Conservation (phyloP, 108 stramenopile genomes). For the Skeletonema menzelii region DNA sequence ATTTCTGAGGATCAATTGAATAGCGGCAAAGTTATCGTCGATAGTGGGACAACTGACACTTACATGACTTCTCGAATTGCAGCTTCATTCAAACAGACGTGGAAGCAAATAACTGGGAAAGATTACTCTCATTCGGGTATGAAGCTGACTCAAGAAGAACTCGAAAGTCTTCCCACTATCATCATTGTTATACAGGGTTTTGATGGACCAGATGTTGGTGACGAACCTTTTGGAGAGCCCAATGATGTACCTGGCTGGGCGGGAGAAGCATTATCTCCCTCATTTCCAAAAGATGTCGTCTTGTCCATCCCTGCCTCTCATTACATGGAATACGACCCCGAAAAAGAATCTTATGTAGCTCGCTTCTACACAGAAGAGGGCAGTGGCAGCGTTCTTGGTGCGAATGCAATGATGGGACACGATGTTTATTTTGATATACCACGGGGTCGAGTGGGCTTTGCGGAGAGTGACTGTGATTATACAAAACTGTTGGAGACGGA, state of each 20-base stretch:
- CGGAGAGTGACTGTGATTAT: constrained; percentile 87
- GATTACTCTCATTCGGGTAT: constrained; percentile 44
- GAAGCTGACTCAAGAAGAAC: constrained; percentile 51
- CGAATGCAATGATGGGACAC: constrained; percentile 95
- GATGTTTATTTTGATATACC: constrained; percentile 90
- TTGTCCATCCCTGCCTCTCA: constrained; percentile 79
- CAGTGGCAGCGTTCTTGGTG: constrained; percentile 87
- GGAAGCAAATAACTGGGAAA: constrained; percentile 60
- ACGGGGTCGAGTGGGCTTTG: constrained; percentile 83
- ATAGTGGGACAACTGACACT: constrained; percentile 97
- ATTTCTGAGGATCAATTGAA: constrained; percentile 47
- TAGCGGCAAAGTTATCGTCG: constrained; percentile 90
- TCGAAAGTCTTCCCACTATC: constrained; percentile 81
- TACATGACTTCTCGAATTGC: constrained; percentile 71
- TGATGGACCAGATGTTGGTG: constrained; percentile 24
- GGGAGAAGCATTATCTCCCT: constrained; percentile 50
- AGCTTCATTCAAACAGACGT: constrained; percentile 59
- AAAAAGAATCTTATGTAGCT: constrained; percentile 50
- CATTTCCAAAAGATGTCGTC: constrained; percentile 66
- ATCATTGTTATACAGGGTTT: constrained; percentile 71
- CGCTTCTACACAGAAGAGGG: constrained; percentile 85
- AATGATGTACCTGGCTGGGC: constrained; percentile 51
- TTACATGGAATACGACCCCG: constrained; percentile 76
- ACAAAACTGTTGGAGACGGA: constrained; percentile 26
- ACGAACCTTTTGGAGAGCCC: constrained; percentile 29